Evolutionary conservation across 2,329 filamentous ascomycete genomes (phyloP).

Genomic region (Peltaster fructicola): DNA sequence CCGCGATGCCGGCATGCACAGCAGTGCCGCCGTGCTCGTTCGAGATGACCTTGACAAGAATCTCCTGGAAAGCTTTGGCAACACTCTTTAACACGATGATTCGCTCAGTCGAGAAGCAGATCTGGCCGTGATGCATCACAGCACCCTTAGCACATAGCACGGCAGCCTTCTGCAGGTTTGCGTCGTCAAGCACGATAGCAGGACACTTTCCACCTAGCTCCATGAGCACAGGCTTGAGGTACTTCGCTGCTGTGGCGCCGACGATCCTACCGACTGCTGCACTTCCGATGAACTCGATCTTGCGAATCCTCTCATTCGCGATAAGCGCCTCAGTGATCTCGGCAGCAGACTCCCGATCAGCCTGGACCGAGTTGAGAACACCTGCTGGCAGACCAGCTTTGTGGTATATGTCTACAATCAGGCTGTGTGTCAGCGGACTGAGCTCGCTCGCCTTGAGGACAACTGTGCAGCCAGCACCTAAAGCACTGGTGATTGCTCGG

Average conservation of each 20-base stretch:
- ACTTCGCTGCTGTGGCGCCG: constrained; percentile 19
- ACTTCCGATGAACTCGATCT: constrained; percentile 30
- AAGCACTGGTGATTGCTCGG: constrained; percentile 8
- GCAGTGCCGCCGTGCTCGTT: constrained; percentile 7
- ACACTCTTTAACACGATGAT: constrained; percentile 14
- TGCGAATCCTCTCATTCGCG: constrained; percentile 20
- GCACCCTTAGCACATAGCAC: constrained; percentile 14
- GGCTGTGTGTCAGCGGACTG: constrained; percentile 12
- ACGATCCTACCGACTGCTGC: constrained; percentile 26
- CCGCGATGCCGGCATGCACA: constrained; percentile 11
- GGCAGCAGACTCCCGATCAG: constrained; percentile 18
- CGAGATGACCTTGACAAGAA: constrained; percentile 4
- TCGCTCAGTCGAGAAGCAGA: constrained; percentile 21
- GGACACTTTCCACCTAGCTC: constrained; percentile 33
- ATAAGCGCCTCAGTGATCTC: constrained; percentile 22
- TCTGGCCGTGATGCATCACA: constrained; percentile 18
- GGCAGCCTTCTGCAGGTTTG: constrained; percentile 27
- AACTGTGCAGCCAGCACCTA: constrained; percentile 11
- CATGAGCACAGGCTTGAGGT: constrained; percentile 29
- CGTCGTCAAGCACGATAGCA: constrained; percentile 28
- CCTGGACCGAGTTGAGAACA: constrained; percentile 23
- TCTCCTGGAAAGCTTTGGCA: constrained; percentile 8
- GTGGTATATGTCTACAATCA: constrained; percentile 20
- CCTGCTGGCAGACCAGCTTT: constrained; percentile 28
- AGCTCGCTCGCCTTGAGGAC: constrained; percentile 12